These are phyloP conservation scores for Stagonosporopsis cucurbitacearum DNA, from an alignment of 2,329 filamentous ascomycete species.

Conservation along the genomic window DNA sequence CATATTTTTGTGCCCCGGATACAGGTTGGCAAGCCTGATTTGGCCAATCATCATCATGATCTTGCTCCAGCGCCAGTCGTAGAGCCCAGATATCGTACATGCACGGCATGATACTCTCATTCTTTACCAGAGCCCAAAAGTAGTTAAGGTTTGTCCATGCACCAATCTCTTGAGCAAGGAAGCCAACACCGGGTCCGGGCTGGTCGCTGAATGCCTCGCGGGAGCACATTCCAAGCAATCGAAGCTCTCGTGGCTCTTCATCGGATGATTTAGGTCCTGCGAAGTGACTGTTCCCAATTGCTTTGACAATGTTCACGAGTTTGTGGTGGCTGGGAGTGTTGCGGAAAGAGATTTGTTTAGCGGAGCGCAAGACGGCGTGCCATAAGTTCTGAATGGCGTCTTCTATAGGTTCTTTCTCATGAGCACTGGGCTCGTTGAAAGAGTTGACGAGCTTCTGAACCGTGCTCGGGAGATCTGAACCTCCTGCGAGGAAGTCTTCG, in stretches of 20 bases:
- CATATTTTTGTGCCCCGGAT: constrained; percentile 31
- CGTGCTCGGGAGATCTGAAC: neutral
- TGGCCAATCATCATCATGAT: neutral
- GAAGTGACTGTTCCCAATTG: too few relatives aligned
- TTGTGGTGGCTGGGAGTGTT: neutral
- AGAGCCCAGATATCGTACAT: constrained; percentile 38
- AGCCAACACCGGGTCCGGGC: too few relatives aligned
- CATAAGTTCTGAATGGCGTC: too few relatives aligned
- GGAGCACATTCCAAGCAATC: too few relatives aligned
- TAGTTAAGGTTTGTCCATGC: neutral
- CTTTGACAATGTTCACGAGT: neutral
- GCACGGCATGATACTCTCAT: neutral
- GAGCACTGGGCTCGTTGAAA: neutral
- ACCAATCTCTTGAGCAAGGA: too few relatives aligned
- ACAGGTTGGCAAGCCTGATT: neutral
- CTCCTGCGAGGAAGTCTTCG: neutral
- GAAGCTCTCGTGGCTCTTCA: neutral
- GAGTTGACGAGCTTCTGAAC: neutral
- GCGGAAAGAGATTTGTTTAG: neutral
- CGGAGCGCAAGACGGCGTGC: neutral
- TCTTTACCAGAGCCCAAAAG: neutral
- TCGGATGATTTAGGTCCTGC: too few relatives aligned
- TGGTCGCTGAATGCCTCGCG: too few relatives aligned
- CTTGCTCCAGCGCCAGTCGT: constrained; percentile 36
- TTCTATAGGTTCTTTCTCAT: too few relatives aligned